These are phyloP conservation scores for Thermothielavioides terrestris DNA, from an alignment of 495 filamentous ascomycete species.

Conservation along the genomic window DNA sequence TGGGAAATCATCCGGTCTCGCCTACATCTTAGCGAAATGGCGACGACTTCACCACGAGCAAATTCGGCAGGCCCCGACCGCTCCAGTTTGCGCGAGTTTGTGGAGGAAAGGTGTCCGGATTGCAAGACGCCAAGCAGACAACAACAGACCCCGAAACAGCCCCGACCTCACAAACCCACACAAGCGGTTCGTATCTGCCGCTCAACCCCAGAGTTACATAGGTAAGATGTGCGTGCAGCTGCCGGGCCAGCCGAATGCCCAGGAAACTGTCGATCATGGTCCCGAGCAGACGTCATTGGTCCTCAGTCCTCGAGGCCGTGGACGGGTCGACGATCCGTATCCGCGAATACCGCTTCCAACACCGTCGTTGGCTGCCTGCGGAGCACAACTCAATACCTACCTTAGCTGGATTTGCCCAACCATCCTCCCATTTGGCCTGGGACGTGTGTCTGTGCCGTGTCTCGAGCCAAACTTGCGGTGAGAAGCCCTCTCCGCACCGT, in stretches of 20 bases:
- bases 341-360: conserved; percentile 13
- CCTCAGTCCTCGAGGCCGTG: background rate
- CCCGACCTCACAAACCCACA: too few species aligned
- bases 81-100: too few species aligned
- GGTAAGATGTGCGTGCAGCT: conserved; percentile 1
- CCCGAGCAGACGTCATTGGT: conserved; percentile 1
- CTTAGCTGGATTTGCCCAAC: conserved; percentile 2
- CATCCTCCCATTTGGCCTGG: too few species aligned
- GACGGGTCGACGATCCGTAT: conserved; percentile 11
- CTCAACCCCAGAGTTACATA: background rate
- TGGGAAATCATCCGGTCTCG: background rate
- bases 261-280: too few species aligned
- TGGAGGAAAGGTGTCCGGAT: too few species aligned
- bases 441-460: background rate
- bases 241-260: background rate
- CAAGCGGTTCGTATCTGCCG: conserved; percentile 3
- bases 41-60: too few species aligned
- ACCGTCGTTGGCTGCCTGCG: too few species aligned
- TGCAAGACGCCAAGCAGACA: too few species aligned
- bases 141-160: too few species aligned
- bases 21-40: too few species aligned
- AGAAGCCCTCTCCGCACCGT: background rate
- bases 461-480: conserved; percentile 17
- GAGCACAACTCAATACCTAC: too few species aligned
- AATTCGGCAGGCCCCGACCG: too few species aligned